Base-by-base conservation (phyloP, 805 yeast species). In the Diddensiella santjacobensis region DNA sequence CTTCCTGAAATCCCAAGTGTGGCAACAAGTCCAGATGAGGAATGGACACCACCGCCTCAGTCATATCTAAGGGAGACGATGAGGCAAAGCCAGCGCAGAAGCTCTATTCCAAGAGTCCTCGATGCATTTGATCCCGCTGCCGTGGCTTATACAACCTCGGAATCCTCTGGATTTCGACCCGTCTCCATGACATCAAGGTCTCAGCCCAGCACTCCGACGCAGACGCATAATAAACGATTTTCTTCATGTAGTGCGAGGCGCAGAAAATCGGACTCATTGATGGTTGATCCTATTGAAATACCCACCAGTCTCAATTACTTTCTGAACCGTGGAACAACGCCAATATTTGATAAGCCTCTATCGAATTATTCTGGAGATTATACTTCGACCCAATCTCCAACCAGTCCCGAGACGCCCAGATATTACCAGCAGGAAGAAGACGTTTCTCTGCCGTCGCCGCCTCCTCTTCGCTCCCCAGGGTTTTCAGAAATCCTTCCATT, bases 401-500 rank as follows among this genome's bases (percentile, higher is more conserved):
- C 40, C 40, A 41, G 24, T 24, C 26, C 37, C 8, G 44, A 41
- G n/a, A 17, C 20, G 23, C 30, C 44, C 18, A 8, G 20, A 8
- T 35, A 35, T 15, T 35, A 13, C 8, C 17, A 15, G 8, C 10
- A 17, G 38, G 15, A 35, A 6, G 20, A 35, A 6, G 20, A 35
- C 15, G 31, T 8, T 26, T 19, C 26, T 19, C 40, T 42, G 18
- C 44, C 20, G 11, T 26, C 33, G 22, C 30, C 40, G 22, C 38
- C 22, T 4, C 43, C 43, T 4, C 20, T 40, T 13, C 30, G 15
- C 15, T n/a, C 18, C 5, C 43, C 43, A 22, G 43, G 43, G n/a
- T 40, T 40, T 40, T 40, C 43, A 45, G 42, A 24, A 37, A 39
- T 38, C n/a, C 24, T 18, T 23, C 48, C 42, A 17, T 17, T 38